Base-by-base conservation (phyloP, 2,329 filamentous ascomycete genomes). In the Sporothrix luriei region DNA sequence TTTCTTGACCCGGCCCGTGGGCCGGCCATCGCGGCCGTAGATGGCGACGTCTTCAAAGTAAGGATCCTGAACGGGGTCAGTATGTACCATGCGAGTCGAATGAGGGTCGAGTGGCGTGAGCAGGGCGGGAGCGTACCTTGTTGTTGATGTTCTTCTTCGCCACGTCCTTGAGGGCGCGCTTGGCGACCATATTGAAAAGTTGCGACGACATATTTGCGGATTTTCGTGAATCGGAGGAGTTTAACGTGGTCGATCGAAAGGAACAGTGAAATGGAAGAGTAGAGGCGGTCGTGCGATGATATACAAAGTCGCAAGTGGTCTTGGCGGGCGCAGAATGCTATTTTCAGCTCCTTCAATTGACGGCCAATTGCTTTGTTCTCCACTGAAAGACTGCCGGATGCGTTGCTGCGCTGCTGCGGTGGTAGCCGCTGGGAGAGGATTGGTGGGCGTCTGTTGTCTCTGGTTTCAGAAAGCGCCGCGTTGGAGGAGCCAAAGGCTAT, bases 31-130 rank as follows among this genome's bases (percentile, higher is more conserved):
- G 54, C 91, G 82, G 72, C 88, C 86, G 10, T 91, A 91, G 54
- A 94, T 90, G 26, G 90, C 88, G 48, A 97, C 88, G 74, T 88
- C 84, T 78, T 97, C 92, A 76, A 94, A 97, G 81, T 93, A 97
- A 6, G 94, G 93, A 77, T 98, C 94, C 92, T 97, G 10, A 61
- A 61, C 70, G 57, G 24, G 26, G 70, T 66, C 62, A 40, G 64
- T 1, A 24, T 33, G 46, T 21, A 16, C 10, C 43, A 40, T 59
- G 26, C 33, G 66, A 24, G 9, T 19, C 4, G 21, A 43, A 6
- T 19, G 26, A 49, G 9, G 16, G 11, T 46, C 2, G 24, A 57
- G 7, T 5, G n/a, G 40, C 40, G 40, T 11, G 14, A 43, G 26
- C 4, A 26, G 52, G 49, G 19, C 24, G 46, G 10, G 21, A 19